Conservation (phyloP, 305 asterid species). For the Solanum hybrid region DNA sequence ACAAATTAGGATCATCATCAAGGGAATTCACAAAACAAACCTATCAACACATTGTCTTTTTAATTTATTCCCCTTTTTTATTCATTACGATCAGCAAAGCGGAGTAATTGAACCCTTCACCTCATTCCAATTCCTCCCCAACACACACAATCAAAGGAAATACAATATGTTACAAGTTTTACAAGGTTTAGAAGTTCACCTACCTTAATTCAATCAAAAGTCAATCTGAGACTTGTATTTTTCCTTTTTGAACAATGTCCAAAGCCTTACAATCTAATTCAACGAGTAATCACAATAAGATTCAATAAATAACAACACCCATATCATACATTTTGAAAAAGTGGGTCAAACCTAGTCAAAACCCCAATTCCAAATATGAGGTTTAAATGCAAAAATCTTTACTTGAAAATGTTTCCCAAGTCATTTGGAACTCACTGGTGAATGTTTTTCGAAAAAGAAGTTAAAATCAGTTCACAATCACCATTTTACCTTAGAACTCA, state of each 20-base stretch:
- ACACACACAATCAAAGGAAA: background rate
- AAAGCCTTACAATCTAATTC: background rate
- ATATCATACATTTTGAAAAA: background rate
- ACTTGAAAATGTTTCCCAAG: background rate
- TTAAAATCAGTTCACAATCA: background rate
- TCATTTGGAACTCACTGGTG: background rate
- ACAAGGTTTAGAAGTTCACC: background rate
- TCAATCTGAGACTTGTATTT: background rate
- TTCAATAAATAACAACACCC: background rate
- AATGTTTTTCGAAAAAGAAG: background rate
- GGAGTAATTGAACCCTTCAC: background rate
- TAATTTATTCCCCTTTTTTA: background rate
- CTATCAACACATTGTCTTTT: background rate
- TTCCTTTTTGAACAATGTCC: background rate
- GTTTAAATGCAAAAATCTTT: no score
- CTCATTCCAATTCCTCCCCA: background rate
- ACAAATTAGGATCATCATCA: background rate
- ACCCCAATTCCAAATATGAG: background rate
- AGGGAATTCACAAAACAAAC: background rate
- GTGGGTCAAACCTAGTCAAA: background rate
- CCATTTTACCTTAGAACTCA: background rate
- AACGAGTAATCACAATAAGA: background rate
- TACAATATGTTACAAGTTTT: background rate
- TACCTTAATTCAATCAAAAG: background rate
- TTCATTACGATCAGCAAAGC: background rate